Evolutionary conservation across 805 yeast genomes (phyloP), one percentile per base, ranked within the genome.

Genomic region (Priceomyces castillae): DNA sequence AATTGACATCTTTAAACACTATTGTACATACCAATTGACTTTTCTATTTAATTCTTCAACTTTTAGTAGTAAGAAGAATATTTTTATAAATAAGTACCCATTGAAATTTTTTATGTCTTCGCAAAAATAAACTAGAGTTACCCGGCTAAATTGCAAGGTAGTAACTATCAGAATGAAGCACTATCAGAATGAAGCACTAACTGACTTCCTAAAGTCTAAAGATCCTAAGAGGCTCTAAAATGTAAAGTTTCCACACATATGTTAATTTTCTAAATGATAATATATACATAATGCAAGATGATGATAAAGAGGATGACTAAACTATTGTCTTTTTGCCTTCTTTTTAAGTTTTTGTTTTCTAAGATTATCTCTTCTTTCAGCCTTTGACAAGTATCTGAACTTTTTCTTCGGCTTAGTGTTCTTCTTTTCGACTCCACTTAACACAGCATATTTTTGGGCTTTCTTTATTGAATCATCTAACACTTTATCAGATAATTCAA

Each of bases 361-460:
- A 40, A 59, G 58, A 44, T 69, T 69, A 18, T 65, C 73, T 46
- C 69, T 81, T 65, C 98, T 78, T 65, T 90, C 97, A 20, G 73
- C 67, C 62, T 89, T 88, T 39, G 94, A 79, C 62, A 90, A 74
- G 55, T 90, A 92, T 66, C 97, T 80, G 58, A 90, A 90, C 75
- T 90, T 90, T 48, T 61, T 65, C 44, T 64, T 65, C 9, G 56
- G 54, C 50, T 63, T 62, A 26, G 56, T 58, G 42, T 57, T 50
- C 26, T 30, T 33, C 51, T 79, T 76, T 34, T 73, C 62, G 51
- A 73, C 76, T 14, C 86, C 81, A 39, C 64, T 59, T 50, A 84
- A 65, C 50, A 77, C 78, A 1, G 96, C 97, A 56, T 92, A 90
- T 58, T 86, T 80, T 54, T 84, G 80, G 1, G 97, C 97, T 57